These are phyloP conservation scores for Ascosphaera pollenicola DNA, from an alignment of 2,329 filamentous ascomycete genomes.

Conservation along the genomic window DNA sequence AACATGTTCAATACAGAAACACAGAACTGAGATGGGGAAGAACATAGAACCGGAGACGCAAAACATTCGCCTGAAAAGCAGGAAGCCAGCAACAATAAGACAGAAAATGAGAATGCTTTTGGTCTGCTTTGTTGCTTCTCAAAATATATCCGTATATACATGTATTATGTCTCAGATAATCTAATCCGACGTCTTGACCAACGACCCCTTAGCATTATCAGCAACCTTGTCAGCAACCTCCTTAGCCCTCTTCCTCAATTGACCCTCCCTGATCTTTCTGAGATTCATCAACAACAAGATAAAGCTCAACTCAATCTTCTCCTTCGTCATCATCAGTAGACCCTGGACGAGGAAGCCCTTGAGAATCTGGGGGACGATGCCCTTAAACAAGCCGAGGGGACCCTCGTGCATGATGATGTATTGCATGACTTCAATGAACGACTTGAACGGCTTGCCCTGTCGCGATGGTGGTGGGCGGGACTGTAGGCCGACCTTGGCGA, in stretches of 20 bases:
- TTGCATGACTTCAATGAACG: slow-evolving; percentile 80
- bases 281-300: slow-evolving; percentile 69
- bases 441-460: slow-evolving; percentile 78
- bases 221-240: slow-evolving; percentile 34
- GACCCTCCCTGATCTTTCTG: slow-evolving; percentile 44
- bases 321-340: slow-evolving; percentile 97
- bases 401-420: slow-evolving; percentile 88
- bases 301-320: slow-evolving; percentile 83
- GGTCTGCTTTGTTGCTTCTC: too few relatives aligned
- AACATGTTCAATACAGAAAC: too few relatives aligned
- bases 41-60: too few relatives aligned
- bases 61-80: too few relatives aligned
- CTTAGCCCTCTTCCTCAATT: slow-evolving; percentile 44
- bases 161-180: too few relatives aligned
- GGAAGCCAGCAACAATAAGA: too few relatives aligned
- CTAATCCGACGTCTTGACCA: too few relatives aligned
- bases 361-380: slow-evolving; percentile 77
- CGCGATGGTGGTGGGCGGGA: slow-evolving; percentile 70
- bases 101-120: too few relatives aligned
- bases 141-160: too few relatives aligned
- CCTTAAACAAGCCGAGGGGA: slow-evolving; percentile 70
- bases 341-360: slow-evolving; percentile 91
- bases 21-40: too few relatives aligned
- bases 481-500: slow-evolving; percentile 91
- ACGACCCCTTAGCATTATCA: too few relatives aligned